Evolutionary conservation across 352 stramenopile species (phyloP), one percentile per base, ranked within the genome.

Genomic region (Detonula confervacea): DNA sequence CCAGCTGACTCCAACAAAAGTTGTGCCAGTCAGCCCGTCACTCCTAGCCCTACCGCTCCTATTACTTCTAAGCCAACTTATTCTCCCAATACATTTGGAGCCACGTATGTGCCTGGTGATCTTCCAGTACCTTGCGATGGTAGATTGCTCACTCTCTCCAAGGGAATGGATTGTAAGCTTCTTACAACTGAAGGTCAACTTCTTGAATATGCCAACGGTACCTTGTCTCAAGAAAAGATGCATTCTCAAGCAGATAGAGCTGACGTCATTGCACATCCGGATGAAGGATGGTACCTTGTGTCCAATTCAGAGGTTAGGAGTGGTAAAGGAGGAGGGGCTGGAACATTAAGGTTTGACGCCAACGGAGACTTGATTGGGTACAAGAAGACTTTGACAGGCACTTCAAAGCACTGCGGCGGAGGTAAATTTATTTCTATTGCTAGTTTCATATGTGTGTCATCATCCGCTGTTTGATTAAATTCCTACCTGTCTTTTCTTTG

Each of bases 221-320:
- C 14, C 2, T 3, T 25, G 11, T 86, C 77, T 14, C 51, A 1
- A 4, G 22, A 56, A 3, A 56, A 25, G 2, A 78, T 81, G 49
- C 81, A 88, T 44, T 7, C 16, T 3, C 22, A 30, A 16, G 46
- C 77, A 7, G 81, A 88, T 70, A 71, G 37, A 42, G 81, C 61
- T 16, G 72, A 51, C 16, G 47, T 68, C 3, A 64, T 86, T 47
- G 25, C 69, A 18, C 29, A 74, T 56, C 61, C 49, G n/a, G 62
- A 75, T 46, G 72, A 64, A 1, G 72, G 72, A 0, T 81, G 46
- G 35, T 56, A 59, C 35, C 70, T 71, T n/a, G 57, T 73, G 8
- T 55, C 22, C 22, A 78, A 78, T 20, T 52, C 25, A 12, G 72
- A 81, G 18, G 16, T 20, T 30, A 22, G 63, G 18, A 64, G 42